A percentile compares a stretch with the other conserved stretches of the same genome.
Evolutionary conservation across 495 filamentous ascomycete genomes (phyloP).

Genomic region (Hypoxylon perforatum): DNA sequence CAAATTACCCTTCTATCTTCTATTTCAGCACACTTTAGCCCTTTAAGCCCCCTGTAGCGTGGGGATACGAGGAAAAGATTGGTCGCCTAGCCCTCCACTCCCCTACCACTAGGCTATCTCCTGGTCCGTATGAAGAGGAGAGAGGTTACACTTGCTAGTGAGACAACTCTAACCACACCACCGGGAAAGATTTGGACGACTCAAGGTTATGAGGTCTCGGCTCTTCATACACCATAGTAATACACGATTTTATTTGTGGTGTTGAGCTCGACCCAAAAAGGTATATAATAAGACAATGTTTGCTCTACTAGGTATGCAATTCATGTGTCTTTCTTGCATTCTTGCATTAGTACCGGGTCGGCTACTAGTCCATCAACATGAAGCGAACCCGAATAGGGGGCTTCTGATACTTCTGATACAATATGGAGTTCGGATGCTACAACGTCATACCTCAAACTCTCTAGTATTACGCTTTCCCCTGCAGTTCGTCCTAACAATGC

Average conservation of each 20-base stretch:
- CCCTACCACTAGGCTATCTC: slow-evolving; percentile 3
- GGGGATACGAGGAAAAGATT: slow-evolving; percentile 28
- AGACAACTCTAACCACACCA: slow-evolving; percentile 15
- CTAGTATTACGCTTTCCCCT: too few species aligned
- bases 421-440: slow-evolving; percentile 22
- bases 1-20: background rate
- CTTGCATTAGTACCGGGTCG: too few species aligned
- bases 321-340: too few species aligned
- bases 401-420: slow-evolving; percentile 31
- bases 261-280: background rate
- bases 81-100: slow-evolving; percentile 27
- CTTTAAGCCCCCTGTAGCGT: slow-evolving; percentile 4
- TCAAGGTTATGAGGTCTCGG: background rate
- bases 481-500: slow-evolving; percentile 20
- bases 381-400: slow-evolving; percentile 3
- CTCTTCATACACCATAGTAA: too few species aligned
- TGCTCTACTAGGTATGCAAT: too few species aligned
- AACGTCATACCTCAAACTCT: slow-evolving; percentile 22
- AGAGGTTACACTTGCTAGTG: slow-evolving; percentile 19
- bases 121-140: slow-evolving; percentile 21
- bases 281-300: too few species aligned
- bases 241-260: too few species aligned
- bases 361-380: too few species aligned
- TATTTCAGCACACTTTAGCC: too few species aligned
- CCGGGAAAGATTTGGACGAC: slow-evolving; percentile 6